These are phyloP conservation scores for Porcisia hertigi DNA, from an alignment of 208 protist genomes.

Conservation along the genomic window DNA sequence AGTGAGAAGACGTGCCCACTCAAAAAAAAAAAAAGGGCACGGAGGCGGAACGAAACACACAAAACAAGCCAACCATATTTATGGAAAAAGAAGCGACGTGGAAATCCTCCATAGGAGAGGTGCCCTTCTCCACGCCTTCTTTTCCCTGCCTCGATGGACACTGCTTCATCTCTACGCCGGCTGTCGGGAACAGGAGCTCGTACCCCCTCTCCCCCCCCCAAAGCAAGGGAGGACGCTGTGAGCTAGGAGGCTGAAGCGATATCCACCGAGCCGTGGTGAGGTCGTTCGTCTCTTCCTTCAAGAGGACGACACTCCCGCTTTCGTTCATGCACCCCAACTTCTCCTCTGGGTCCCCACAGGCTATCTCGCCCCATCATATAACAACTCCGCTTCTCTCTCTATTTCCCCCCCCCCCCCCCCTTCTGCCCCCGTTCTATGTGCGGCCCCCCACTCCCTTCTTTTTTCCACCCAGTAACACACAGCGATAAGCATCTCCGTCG, in stretches of 20 bases:
- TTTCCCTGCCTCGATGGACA: no score
- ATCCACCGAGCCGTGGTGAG: neutral
- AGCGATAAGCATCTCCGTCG: neutral
- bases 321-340: neutral
- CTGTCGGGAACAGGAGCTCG: no score
- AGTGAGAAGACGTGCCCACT: constrained; percentile 4
- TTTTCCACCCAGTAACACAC: neutral
- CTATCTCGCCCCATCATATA: neutral
- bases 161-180: no score
- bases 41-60: no score
- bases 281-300: neutral
- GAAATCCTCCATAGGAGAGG: no score
- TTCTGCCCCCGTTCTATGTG: no score
- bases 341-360: neutral
- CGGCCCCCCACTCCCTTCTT: neutral
- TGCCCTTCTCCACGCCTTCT: no score
- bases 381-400: neutral
- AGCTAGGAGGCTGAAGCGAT: neutral
- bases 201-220: neutral
- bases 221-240: neutral
- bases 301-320: neutral
- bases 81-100: no score
- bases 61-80: no score
- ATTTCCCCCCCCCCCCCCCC: neutral
- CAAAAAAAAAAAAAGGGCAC: no score